Evolutionary conservation across 176 grass and related monocot genomes (phyloP).

Genomic region (Carex pumila): DNA sequence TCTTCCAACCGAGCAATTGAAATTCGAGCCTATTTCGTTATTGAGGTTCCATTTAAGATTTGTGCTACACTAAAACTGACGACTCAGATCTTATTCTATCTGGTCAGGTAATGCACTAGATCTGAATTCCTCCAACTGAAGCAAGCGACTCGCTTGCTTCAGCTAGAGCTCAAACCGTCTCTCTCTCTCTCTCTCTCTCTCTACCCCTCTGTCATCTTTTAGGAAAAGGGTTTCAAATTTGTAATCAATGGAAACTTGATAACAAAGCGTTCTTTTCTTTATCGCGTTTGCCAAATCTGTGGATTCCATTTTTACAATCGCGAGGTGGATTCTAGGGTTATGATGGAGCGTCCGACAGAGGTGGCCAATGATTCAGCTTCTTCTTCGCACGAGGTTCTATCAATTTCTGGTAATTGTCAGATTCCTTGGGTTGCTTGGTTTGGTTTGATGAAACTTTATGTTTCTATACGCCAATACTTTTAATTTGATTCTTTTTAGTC

Average conservation of each 20-base stretch:
- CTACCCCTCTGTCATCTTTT: neutral
- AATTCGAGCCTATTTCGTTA: too few relatives aligned
- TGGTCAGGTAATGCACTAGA: too few relatives aligned
- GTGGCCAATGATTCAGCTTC: neutral
- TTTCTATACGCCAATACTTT: neutral
- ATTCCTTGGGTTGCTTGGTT: neutral
- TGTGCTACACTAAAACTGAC: too few relatives aligned
- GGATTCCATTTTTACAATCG: neutral
- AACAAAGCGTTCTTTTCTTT: neutral
- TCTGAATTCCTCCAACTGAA: neutral
- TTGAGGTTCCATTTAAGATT: too few relatives aligned
- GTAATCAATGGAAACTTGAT: neutral
- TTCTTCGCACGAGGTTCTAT: constrained; percentile 1
- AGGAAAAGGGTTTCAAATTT: neutral
- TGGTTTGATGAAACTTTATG: neutral
- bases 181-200: neutral
- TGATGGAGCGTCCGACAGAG: neutral
- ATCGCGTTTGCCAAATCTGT: neutral
- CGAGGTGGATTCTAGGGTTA: constrained; percentile 8
- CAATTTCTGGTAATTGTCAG: constrained; percentile 7
- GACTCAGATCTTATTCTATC: too few relatives aligned
- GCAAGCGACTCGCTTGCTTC: constrained; percentile 2
- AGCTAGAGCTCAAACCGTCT: neutral
- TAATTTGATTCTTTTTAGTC: neutral
- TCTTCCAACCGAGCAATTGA: too few relatives aligned